phyloP scores from a whole-genome alignment of 257 asterid species.

The Nicotiana otophora region DNA sequence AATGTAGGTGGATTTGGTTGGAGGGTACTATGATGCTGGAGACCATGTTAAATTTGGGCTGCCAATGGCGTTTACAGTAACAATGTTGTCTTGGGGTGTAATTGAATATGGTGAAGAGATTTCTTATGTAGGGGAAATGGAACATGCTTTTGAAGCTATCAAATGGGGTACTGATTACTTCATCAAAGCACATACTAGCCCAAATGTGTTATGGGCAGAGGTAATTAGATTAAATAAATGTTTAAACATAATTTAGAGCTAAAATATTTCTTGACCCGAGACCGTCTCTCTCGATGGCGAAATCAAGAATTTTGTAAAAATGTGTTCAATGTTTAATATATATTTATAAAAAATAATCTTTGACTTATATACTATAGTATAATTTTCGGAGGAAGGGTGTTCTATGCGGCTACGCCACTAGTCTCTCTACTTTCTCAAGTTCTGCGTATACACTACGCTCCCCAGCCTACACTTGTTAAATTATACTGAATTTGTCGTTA shows the following conservation, averaged over 20 bases:
- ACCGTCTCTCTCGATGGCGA: no score
- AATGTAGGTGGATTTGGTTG: conserved; percentile 50
- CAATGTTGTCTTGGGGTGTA: conserved; percentile 51
- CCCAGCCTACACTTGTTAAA: no score
- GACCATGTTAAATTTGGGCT: conserved; percentile 54
- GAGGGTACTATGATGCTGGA: conserved; percentile 61
- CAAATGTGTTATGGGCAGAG: conserved; percentile 58
- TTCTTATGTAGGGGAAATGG: conserved; percentile 37
- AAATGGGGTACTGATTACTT: conserved; percentile 84
- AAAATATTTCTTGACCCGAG: no score
- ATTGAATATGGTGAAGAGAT: conserved; percentile 35
- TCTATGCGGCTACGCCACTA: no score
- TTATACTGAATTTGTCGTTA: not conserved
- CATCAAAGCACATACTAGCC: conserved; percentile 67
- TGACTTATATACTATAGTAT: no score
- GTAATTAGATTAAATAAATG: conserved; percentile 10
- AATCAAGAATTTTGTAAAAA: no score
- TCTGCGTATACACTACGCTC: no score
- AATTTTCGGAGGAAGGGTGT: no score
- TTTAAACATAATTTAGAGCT: not conserved
- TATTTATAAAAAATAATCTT: no score
- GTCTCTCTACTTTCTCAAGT: no score
- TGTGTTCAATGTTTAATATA: no score
- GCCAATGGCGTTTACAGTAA: conserved; percentile 59
- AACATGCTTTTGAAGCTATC: conserved; percentile 58